phyloP scores from a whole-genome alignment of 1,284 basidiomycete species.

The Melampsora medusae region DNA sequence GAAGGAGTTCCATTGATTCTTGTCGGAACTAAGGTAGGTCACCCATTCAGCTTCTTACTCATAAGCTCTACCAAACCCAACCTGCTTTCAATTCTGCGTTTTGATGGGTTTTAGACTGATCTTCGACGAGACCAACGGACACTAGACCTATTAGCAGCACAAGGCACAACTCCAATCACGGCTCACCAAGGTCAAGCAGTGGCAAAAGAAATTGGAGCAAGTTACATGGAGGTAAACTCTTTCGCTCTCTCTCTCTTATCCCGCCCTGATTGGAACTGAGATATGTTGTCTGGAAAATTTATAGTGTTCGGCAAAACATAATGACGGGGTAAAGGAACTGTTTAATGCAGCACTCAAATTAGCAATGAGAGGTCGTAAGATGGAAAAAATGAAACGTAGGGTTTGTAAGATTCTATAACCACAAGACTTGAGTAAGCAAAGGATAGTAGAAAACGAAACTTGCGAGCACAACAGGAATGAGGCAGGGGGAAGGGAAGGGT shows the following conservation, averaged over 20 bases:
- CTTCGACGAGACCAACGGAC: slow-evolving; percentile 82
- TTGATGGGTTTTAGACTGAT: slow-evolving; percentile 58
- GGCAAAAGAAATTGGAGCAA: slow-evolving; percentile 42
- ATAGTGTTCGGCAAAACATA: slow-evolving; percentile 91
- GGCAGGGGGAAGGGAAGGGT: too few species aligned
- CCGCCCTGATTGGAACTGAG: slow-evolving; percentile 72
- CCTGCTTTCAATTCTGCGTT: not conserved
- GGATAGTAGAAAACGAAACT: not conserved
- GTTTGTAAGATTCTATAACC: slow-evolving; percentile 40
- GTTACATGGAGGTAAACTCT: slow-evolving; percentile 48
- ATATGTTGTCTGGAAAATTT: slow-evolving; percentile 71
- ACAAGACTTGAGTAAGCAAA: not conserved
- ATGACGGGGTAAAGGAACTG: slow-evolving; percentile 83
- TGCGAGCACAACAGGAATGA: too few species aligned
- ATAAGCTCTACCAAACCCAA: not conserved
- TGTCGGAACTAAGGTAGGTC: slow-evolving; percentile 78
- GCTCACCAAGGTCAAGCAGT: slow-evolving; percentile 58
- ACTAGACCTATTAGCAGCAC: slow-evolving; percentile 83
- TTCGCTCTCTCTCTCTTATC: slow-evolving; percentile 52
- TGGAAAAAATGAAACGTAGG: slow-evolving; percentile 28
- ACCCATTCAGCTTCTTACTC: not conserved
- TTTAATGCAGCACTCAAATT: slow-evolving; percentile 86
- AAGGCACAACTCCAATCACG: slow-evolving; percentile 80
- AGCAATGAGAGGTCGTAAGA: slow-evolving; percentile 63
- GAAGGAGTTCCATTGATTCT: slow-evolving; percentile 87